These are phyloP conservation scores for Luvunga scandens DNA, from an alignment of 345 rosid species.

Conservation along the genomic window DNA sequence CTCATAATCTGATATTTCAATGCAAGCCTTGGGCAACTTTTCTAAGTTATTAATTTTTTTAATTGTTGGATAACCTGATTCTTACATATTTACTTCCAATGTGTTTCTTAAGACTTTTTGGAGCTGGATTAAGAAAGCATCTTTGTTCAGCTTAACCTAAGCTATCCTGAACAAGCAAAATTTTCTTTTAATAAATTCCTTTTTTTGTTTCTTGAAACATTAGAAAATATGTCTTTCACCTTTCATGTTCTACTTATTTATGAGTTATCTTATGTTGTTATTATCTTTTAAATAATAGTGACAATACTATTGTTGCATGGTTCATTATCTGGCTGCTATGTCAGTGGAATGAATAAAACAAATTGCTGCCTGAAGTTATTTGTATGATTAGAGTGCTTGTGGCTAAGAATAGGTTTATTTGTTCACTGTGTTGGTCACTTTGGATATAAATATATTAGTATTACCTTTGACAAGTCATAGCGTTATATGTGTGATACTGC, in stretches of 20 bases:
- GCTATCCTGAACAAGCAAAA: background rate
- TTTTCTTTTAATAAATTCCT: background rate
- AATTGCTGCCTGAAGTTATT: background rate
- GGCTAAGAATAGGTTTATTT: background rate
- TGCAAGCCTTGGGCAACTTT: background rate
- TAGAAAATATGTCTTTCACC: background rate
- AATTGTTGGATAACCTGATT: background rate
- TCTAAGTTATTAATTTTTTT: no score
- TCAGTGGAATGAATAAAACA: background rate
- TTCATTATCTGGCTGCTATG: background rate
- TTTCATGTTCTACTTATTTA: background rate
- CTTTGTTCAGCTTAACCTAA: background rate
- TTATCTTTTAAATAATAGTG: background rate
- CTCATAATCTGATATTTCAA: background rate
- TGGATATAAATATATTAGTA: background rate
- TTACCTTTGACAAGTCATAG: background rate
- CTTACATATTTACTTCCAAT: background rate
- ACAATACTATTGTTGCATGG: background rate
- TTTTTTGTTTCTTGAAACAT: background rate
- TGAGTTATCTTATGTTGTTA: background rate
- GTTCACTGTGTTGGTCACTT: background rate
- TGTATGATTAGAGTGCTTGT: background rate
- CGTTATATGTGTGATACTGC: background rate
- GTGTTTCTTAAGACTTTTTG: background rate
- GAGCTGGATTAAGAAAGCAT: background rate